phyloP scores from a whole-genome alignment of 2,329 filamentous ascomycete species.

The Pestalotiopsis fici region DNA sequence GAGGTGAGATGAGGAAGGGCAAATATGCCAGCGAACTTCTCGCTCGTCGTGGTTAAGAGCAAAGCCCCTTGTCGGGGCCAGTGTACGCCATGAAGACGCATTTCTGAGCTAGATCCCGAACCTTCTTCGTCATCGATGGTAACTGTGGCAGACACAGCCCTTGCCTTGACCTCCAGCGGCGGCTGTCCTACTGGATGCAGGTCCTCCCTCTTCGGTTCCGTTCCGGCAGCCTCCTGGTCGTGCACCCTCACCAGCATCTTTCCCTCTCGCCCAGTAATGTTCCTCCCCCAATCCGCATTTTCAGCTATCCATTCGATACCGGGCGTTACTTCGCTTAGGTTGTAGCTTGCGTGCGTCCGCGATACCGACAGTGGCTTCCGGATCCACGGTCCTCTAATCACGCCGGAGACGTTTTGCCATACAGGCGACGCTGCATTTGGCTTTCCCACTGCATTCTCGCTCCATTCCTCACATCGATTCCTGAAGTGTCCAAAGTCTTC shows the following conservation, averaged over 20 bases:
- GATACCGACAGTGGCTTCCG: conserved; percentile 52
- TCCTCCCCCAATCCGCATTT: conserved; percentile 69
- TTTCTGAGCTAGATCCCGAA: conserved; percentile 75
- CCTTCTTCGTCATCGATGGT: conserved; percentile 72
- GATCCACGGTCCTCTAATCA: conserved; percentile 75
- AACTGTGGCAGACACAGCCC: conserved; percentile 70
- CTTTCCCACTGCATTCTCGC: conserved; percentile 48
- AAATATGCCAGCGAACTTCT: conserved; percentile 93
- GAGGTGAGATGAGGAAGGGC: conserved; percentile 81
- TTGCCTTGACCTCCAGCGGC: conserved; percentile 55
- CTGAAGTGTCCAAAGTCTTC: conserved; percentile 68
- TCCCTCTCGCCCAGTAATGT: conserved; percentile 74
- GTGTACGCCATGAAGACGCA: conserved; percentile 81
- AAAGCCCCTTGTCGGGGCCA: conserved; percentile 80
- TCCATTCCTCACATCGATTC: conserved; percentile 64
- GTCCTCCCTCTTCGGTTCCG: conserved; percentile 39
- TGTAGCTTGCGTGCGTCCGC: conserved; percentile 53
- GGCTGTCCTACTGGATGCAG: conserved; percentile 29
- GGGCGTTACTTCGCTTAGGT: conserved; percentile 66
- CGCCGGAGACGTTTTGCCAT: conserved; percentile 81
- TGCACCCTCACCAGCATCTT: conserved; percentile 70
- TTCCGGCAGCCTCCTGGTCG: conserved; percentile 46
- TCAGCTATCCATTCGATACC: conserved; percentile 64
- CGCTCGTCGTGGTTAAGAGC: conserved; percentile 84
- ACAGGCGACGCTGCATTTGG: conserved; percentile 46